Evolutionary conservation across 139 green algal genomes (phyloP), one percentile per base, ranked within the genome.

Genomic region (Chlamydomonas urium): DNA sequence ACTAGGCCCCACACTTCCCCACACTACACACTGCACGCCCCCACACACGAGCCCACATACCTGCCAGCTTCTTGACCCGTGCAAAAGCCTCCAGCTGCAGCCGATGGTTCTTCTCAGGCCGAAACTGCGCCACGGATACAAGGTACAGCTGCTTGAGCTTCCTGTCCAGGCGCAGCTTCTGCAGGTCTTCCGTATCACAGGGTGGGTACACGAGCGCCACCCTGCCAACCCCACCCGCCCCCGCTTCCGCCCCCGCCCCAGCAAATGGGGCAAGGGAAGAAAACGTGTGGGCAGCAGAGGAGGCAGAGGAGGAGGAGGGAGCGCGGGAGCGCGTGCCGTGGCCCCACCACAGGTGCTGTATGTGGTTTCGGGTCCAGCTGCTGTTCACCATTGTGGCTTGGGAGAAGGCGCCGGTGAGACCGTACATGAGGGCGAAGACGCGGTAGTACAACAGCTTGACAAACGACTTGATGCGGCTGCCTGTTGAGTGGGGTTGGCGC

Each of bases 371-470:
- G 3, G 94, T 99, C 94, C 94, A 99, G n/a, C 68, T 87, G 10
- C 85, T 94, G 84, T 99, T 99, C 33, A 94, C 93, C 86, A 96
- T 93, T 21, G 88, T 87, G 38, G 88, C 88, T 24, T 85, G 72
- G 1, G 83, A 65, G 61, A 61, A 87, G 10, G 56, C 74, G 50
- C 78, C 85, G 29, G 70, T 75, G 23, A 66, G 50, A 17, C 88
- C 89, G 69, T 98, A 99, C 28, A 89, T 28, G 10, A 66, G 17
- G 2, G 93, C 87, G 37, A 98, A 75, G 0, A 71, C 38, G 35
- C 86, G 77, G 81, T 98, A 98, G 80, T 99, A 98, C 6, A 82
- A 37, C 48, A 94, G 56, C 81, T 99, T 98, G 60, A 75, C 53
- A 14, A 69, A 21, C 0, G 86, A 89, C 56, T 83, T 83, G 38